Percentiles rank a stretch among this genome's conserved stretches.
These are phyloP conservation scores for Alloascoidea africana DNA, from an alignment of 805 yeast genomes.

Conservation along the genomic window DNA sequence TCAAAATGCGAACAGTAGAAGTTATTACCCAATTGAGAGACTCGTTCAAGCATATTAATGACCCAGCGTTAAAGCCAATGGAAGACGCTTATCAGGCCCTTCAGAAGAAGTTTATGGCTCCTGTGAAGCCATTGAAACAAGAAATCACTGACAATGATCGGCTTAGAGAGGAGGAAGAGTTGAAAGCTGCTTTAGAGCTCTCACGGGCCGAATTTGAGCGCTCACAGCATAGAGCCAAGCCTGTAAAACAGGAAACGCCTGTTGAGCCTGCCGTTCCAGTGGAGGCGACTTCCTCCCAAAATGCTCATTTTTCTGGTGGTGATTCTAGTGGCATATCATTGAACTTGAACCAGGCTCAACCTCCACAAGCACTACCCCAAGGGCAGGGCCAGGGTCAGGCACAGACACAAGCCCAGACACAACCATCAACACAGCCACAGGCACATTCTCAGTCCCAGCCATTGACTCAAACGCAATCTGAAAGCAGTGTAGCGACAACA, in stretches of 20 bases:
- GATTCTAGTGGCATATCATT: conserved; percentile 6
- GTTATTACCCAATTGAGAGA: conserved; percentile 50
- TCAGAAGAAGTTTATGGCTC: conserved; percentile 18
- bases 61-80: conserved; percentile 66
- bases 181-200: conserved; percentile 58
- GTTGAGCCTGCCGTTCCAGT: conserved; percentile 2
- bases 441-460: conserved; percentile 6
- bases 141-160: conserved; percentile 29
- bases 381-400: conserved; percentile 3
- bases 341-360: conserved; percentile 9
- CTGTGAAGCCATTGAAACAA: conserved; percentile 45
- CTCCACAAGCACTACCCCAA: conserved; percentile 5
- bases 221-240: conserved; percentile 3
- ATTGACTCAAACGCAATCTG: conserved; percentile 8
- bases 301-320: conserved; percentile 3
- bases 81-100: conserved; percentile 36
- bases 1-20: conserved; percentile 51
- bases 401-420: conserved; percentile 1
- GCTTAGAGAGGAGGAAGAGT: conserved; percentile 59
- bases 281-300: not conserved
- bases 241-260: conserved; percentile 3
- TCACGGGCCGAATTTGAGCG: conserved; percentile 48
- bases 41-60: conserved; percentile 44
- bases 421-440: not conserved
- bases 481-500: conserved; percentile 8